Evolutionary conservation across 257 asterid genomes (phyloP).

Genomic region (Fraxinus cuspidata): DNA sequence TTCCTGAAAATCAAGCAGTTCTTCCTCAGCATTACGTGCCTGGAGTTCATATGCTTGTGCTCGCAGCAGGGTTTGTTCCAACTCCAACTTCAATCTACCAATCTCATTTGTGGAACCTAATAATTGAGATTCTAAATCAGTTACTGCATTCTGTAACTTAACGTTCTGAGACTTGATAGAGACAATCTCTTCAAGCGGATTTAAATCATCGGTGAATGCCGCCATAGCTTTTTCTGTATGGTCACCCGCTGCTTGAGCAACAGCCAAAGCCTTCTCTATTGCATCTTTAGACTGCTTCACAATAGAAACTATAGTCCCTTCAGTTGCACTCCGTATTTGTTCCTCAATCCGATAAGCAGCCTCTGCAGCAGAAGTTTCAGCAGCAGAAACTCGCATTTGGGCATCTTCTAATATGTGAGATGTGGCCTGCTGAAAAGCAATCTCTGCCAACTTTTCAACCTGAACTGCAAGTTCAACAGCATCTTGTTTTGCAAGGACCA

Average conservation of each 20-base stretch:
- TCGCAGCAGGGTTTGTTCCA: constrained; percentile 32
- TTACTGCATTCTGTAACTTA: constrained; percentile 35
- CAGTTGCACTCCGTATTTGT: constrained; percentile 37
- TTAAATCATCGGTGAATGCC: constrained; percentile 33
- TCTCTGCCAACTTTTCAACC: constrained; percentile 45
- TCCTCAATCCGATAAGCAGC: constrained; percentile 44
- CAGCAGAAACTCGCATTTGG: constrained; percentile 40
- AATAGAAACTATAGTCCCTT: constrained; percentile 35
- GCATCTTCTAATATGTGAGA: constrained; percentile 48
- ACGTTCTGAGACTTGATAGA: constrained; percentile 31
- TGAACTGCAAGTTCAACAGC: constrained; percentile 53
- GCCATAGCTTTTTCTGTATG: constrained; percentile 36
- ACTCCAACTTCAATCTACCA: constrained; percentile 33
- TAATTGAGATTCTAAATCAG: constrained; percentile 31
- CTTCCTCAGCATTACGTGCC: constrained; percentile 35
- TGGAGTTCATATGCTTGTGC: constrained; percentile 31
- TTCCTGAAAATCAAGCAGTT: constrained; percentile 39
- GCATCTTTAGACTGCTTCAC: constrained; percentile 42
- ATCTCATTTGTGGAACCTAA: constrained; percentile 27
- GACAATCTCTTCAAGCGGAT: constrained; percentile 31
- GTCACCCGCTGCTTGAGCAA: constrained; percentile 41
- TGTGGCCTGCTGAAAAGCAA: constrained; percentile 48
- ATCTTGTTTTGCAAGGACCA: constrained; percentile 47
- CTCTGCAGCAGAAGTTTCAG: constrained; percentile 45
- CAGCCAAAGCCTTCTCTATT: constrained; percentile 45